Base-by-base conservation (phyloP, 192 early-diverging fungal species). In the Podila epicladia region DNA sequence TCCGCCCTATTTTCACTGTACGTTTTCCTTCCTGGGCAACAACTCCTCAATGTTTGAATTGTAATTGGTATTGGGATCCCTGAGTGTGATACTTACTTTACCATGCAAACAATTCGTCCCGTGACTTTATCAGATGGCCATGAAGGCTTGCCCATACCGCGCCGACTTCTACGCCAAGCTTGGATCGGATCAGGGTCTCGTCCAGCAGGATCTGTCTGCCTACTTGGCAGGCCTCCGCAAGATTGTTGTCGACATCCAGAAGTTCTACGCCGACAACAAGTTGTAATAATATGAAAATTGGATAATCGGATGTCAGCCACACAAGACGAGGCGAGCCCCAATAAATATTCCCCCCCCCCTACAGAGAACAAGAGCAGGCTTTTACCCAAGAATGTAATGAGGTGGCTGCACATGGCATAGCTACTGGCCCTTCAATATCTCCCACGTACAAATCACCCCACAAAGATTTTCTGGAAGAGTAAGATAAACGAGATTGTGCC, bases 141-240 rank as follows among this genome's bases (percentile, higher is more conserved):
- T 99, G 96, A 91, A 91, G 75, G 95, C 94, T 13, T 98, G 96
- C 83, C 97, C 97, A 26, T 89, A 90, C 72, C 95, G 96, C 62
- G 89, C 88, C 49, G 91, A 93, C 68, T 98, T 99, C 84, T 99
- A 96, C 82, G 86, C 85, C 32, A 95, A 94, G 83, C 85, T 99
- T 28, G 93, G 94, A 59, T 83, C 83, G 37, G 86, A 88, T 73
- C 85, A 90, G 59, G 86, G 85, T 26, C 85, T 85, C 51, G 87
- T 92, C 31, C 38, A 87, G 51, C 80, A 76, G 32, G 82, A 91
- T 37, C 88, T 96, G 71, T 82, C 88, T 26, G 69, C 72, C 33
- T 99, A 95, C 93, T 86, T 96, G 50, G 62, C 55, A 5, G 93
- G 92, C 41, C 89, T 99, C 51, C 93, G 96, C 79, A 80, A 83